Evolutionary conservation across 148 eudicot genomes (phyloP).

Genomic region (Euryodendron excelsum): DNA sequence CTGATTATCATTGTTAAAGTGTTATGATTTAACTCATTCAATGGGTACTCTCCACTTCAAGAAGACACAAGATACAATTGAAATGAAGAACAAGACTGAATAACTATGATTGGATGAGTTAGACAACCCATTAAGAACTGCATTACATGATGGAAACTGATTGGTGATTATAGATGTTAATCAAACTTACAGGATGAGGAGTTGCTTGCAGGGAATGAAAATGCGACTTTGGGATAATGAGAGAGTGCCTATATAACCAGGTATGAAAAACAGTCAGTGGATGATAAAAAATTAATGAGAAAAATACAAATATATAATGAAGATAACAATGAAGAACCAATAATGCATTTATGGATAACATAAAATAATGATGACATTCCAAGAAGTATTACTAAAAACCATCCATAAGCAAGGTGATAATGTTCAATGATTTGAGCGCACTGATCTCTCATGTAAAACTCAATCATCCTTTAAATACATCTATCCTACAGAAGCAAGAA

Average conservation of each 20-base stretch:
- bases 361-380: neutral
- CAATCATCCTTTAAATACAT: neutral
- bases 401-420: neutral
- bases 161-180: neutral
- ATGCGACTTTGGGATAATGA: constrained; percentile 83
- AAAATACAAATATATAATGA: constrained; percentile 1
- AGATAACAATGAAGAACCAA: neutral
- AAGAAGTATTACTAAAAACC: neutral
- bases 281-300: neutral
- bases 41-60: too few relatives aligned
- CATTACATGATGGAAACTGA: too few relatives aligned
- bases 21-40: too few relatives aligned
- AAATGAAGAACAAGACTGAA: neutral
- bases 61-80: neutral
- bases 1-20: too few relatives aligned
- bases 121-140: neutral
- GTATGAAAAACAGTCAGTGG: neutral
- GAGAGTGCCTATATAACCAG: constrained; percentile 61
- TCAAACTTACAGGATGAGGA: constrained; percentile 81
- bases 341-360: too few relatives aligned
- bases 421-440: neutral
- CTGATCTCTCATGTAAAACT: neutral
- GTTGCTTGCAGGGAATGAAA: constrained; percentile 74
- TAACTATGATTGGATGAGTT: neutral
- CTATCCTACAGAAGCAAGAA: neutral